These are phyloP conservation scores for Wickerhamomyces sp. DNA, from an alignment of 1,139 yeast genomes.

Conservation along the genomic window DNA sequence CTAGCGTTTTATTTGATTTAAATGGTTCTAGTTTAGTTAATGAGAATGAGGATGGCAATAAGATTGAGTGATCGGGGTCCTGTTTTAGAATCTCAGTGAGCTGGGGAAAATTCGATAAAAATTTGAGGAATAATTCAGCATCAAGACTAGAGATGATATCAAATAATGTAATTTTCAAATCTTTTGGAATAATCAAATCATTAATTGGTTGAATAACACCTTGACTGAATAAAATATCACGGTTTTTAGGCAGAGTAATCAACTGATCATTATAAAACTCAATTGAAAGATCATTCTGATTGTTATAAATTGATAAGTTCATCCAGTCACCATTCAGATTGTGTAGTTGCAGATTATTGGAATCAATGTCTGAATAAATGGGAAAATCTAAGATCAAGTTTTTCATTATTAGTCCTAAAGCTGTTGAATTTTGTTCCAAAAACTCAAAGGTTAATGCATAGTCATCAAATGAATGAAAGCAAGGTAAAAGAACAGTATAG, in stretches of 20 bases:
- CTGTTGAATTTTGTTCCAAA: conserved; percentile 47
- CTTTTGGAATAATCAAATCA: conserved; percentile 53
- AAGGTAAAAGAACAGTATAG: conserved; percentile 76
- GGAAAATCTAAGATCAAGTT: conserved; percentile 59
- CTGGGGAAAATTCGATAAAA: conserved; percentile 35
- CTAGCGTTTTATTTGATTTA: conserved; percentile 37
- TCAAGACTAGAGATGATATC: conserved; percentile 56
- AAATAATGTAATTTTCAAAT: conserved; percentile 46
- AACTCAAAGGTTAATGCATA: conserved; percentile 61
- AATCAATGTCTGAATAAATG: conserved; percentile 60
- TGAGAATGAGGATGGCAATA: conserved; percentile 68
- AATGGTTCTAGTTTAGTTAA: conserved; percentile 25
- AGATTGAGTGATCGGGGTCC: conserved; percentile 46
- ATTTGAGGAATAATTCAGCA: conserved; percentile 40
- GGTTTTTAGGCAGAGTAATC: conserved; percentile 32
- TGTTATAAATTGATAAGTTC: conserved; percentile 4
- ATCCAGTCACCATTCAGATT: conserved; percentile 34
- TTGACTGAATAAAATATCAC: conserved; percentile 72
- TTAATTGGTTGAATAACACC: conserved; percentile 81
- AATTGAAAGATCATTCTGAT: no score
- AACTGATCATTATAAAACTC: conserved; percentile 27
- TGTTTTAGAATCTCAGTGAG: conserved; percentile 19
- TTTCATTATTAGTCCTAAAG: conserved; percentile 48
- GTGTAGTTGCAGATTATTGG: conserved; percentile 24
- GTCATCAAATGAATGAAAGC: conserved; percentile 68